These are phyloP conservation scores for Mucor mucedo DNA, from an alignment of 371 early-diverging fungal genomes.

Conservation along the genomic window DNA sequence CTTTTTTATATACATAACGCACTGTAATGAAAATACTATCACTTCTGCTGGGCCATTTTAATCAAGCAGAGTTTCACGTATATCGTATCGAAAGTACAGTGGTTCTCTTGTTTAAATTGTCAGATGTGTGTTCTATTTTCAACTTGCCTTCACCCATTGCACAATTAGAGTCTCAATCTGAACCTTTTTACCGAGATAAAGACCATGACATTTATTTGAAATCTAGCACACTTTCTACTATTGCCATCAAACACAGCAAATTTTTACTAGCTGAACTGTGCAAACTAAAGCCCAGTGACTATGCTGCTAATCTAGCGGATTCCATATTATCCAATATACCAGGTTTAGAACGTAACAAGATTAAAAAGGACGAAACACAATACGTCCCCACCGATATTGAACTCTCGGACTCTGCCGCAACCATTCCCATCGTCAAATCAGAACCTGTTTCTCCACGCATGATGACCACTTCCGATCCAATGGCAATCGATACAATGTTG, in stretches of 20 bases:
- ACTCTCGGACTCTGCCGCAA: not conserved
- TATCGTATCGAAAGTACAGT: conserved; percentile 26
- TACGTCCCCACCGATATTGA: conserved; percentile 14
- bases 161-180: not conserved
- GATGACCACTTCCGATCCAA: conserved; percentile 29
- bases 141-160: conserved; percentile 21
- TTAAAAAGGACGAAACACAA: conserved; percentile 9
- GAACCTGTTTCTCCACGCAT: conserved; percentile 42
- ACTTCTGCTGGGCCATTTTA: conserved; percentile 27
- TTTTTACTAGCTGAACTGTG: conserved; percentile 44
- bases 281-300: conserved; percentile 46
- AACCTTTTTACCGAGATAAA: conserved; percentile 4
- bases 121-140: conserved; percentile 32
- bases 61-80: conserved; percentile 20
- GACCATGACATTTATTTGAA: conserved; percentile 20
- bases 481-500: conserved; percentile 39
- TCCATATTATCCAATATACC: conserved; percentile 35
- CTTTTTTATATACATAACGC: not conserved
- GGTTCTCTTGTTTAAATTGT: conserved; percentile 27
- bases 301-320: conserved; percentile 41
- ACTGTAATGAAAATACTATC: conserved; percentile 1
- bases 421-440: conserved; percentile 27
- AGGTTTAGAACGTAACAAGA: conserved; percentile 20
- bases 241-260: conserved; percentile 21
- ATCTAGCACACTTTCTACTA: conserved; percentile 20